Evolutionary conservation across 2,329 filamentous ascomycete species (phyloP).

Genomic region (Gnomoniopsis sp.): DNA sequence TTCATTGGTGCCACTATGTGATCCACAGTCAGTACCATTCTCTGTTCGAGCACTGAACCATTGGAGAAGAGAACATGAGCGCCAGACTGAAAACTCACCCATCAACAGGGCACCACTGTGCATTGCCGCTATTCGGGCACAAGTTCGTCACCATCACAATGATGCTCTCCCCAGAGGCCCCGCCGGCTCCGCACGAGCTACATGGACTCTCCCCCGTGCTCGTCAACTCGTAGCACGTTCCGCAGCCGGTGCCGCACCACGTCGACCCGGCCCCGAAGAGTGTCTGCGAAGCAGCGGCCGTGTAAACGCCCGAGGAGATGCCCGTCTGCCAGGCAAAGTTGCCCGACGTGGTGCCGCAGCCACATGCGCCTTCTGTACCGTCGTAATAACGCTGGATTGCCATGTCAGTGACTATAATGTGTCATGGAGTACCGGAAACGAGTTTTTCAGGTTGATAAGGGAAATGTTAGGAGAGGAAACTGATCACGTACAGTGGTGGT

Average conservation of each 20-base stretch:
- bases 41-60: neutral
- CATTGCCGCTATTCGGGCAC: conserved; percentile 33
- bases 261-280: conserved; percentile 21
- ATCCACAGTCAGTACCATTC: neutral
- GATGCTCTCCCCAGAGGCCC: conserved; percentile 23
- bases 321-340: conserved; percentile 11
- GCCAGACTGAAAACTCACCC: conserved; percentile 15
- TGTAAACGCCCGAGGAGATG: neutral
- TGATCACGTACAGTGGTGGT: conserved; percentile 12
- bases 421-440: too few species aligned
- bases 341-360: conserved; percentile 5
- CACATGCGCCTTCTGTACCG: conserved; percentile 13
- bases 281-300: conserved; percentile 23
- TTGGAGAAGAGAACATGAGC: neutral
- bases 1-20: conserved; percentile 24
- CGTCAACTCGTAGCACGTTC: conserved; percentile 27
- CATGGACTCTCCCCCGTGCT: conserved; percentile 23
- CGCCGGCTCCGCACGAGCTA: conserved; percentile 22
- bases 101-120: conserved; percentile 29
- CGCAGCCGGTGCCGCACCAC: conserved; percentile 28
- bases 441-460: too few species aligned
- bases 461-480: neutral
- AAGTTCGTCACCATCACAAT: conserved; percentile 33
- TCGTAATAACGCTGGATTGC: conserved; percentile 15
- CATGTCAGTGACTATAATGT: neutral